Conservation (phyloP, 805 yeast genomes). For the Lachancea nothofagi region DNA sequence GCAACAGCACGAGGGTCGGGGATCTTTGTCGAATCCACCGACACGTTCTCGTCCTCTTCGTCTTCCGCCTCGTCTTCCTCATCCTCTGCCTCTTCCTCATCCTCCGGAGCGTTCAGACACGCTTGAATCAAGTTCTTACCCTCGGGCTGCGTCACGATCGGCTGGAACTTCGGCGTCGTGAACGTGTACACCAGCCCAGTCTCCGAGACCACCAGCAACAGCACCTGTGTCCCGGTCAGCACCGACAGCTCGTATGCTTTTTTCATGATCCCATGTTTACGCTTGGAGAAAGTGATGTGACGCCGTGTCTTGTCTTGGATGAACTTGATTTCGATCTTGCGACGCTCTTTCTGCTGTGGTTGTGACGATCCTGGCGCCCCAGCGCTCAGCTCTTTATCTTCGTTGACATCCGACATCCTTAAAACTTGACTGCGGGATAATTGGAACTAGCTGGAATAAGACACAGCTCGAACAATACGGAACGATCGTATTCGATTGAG, state of each 20-base stretch:
- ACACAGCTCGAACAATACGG: too few relatives aligned
- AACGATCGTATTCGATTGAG: too few relatives aligned
- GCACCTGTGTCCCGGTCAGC: constrained; percentile 94
- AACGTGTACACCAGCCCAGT: constrained; percentile 98
- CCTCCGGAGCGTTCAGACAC: constrained; percentile 95
- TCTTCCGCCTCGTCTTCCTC: constrained; percentile 43
- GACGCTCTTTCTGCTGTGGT: constrained; percentile 46
- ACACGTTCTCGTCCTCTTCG: constrained; percentile 29
- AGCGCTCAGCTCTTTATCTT: constrained; percentile 9
- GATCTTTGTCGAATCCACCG: constrained; percentile 15
- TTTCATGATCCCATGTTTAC: constrained; percentile 99
- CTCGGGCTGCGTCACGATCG: constrained; percentile 93
- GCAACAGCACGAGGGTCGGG: constrained; percentile 5
- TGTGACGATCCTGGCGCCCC: constrained; percentile 5
- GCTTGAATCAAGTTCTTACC: constrained; percentile 96
- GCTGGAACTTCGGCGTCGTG: constrained; percentile 98
- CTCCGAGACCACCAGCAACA: constrained; percentile 90
- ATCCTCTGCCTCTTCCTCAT: constrained; percentile 61
- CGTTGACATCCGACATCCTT: constrained; percentile 9
- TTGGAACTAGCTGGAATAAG: too few relatives aligned
- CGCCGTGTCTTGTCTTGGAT: constrained; percentile 97
- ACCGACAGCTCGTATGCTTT: constrained; percentile 98
- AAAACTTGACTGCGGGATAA: too few relatives aligned
- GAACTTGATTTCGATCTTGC: constrained; percentile 95
- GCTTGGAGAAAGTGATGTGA: constrained; percentile 94